Evolutionary conservation across 176 grass and related monocot genomes (phyloP).

Genomic region (Eragrostis curvula): DNA sequence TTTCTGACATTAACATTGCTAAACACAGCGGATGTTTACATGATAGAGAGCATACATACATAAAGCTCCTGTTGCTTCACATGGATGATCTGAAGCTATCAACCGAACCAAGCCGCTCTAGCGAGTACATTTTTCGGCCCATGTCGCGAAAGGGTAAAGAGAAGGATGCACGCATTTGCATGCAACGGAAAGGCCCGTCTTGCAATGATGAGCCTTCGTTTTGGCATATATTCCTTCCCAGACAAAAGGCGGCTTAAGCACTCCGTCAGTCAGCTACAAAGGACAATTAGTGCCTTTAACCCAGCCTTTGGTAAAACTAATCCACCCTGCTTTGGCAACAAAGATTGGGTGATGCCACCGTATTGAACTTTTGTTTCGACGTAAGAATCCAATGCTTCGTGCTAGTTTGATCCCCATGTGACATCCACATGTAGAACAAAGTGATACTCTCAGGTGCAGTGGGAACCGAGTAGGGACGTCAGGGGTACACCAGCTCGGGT

Average conservation of each 20-base stretch:
- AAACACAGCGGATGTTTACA: neutral
- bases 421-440: constrained; percentile 27
- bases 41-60: neutral
- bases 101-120: constrained; percentile 5
- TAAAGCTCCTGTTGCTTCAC: constrained; percentile 37
- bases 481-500: neutral
- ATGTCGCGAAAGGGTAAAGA: constrained; percentile 28
- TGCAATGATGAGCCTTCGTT: constrained; percentile 55
- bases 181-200: constrained; percentile 49
- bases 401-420: constrained; percentile 50
- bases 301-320: constrained; percentile 50
- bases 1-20: neutral
- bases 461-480: neutral
- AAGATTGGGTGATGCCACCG: constrained; percentile 22
- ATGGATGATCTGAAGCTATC: constrained; percentile 2
- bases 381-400: constrained; percentile 49
- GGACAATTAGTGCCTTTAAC: constrained; percentile 60
- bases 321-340: constrained; percentile 41
- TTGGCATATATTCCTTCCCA: constrained; percentile 54
- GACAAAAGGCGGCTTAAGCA: constrained; percentile 40
- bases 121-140: constrained; percentile 30
- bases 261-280: constrained; percentile 23
- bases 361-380: constrained; percentile 41
- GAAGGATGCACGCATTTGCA: constrained; percentile 43
- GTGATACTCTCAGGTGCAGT: neutral